Percentiles rank a stretch among this genome's conserved stretches.
phyloP scores from a whole-genome alignment of 75 land plant genomes.

The Picea glauca region DNA sequence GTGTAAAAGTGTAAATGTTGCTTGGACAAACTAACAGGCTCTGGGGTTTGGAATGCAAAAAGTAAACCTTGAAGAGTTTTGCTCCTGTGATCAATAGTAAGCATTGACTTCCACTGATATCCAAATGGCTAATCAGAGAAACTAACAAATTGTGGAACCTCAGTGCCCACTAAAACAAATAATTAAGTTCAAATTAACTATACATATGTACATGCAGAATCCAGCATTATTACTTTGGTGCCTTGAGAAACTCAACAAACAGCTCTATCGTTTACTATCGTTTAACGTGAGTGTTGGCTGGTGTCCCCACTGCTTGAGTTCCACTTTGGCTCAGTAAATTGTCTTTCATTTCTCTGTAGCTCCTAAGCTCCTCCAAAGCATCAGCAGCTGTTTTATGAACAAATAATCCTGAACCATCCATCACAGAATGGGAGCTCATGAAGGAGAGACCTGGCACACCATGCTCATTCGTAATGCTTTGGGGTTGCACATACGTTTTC shows the following conservation, averaged over 20 bases:
- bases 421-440: constrained; percentile 2
- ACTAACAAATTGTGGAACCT: not conserved
- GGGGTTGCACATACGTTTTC: constrained; percentile 14
- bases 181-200: not conserved
- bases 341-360: constrained; percentile 74
- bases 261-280: not conserved
- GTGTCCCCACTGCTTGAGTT: not conserved
- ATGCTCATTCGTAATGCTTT: constrained; percentile 13
- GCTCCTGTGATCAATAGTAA: too few species aligned
- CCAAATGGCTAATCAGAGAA: not conserved
- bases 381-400: constrained; percentile 59
- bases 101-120: too few species aligned
- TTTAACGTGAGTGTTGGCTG: not conserved
- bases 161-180: not conserved
- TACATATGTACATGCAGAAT: constrained; percentile 9
- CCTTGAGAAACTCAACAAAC: not conserved
- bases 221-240: too few species aligned
- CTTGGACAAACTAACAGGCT: too few species aligned
- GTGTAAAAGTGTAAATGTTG: too few species aligned
- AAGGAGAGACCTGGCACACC: constrained; percentile 18
- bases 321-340: constrained; percentile 32
- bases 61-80: too few species aligned
- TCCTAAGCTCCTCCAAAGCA: constrained; percentile 78
- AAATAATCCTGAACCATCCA: constrained; percentile 18
- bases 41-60: too few species aligned